A percentile compares a stretch with the other conserved stretches of the same genome.
Evolutionary conservation across 2,329 filamentous ascomycete genomes (phyloP).

Genomic region (Fusarium bactridioides): DNA sequence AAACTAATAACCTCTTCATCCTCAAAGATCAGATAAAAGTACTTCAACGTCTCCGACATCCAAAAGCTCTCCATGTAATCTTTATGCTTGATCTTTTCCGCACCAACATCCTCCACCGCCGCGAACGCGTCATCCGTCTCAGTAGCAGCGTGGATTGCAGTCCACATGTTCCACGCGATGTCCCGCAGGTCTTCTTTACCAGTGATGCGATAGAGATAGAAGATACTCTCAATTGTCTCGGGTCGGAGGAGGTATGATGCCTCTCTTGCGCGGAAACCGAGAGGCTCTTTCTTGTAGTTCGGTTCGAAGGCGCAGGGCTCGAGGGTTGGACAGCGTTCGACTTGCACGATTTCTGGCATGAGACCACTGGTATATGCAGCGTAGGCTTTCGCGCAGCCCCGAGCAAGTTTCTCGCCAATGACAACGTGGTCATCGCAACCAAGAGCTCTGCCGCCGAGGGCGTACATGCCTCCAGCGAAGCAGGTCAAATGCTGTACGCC

Average conservation of each 20-base stretch:
- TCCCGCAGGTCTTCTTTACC: slow-evolving; percentile 71
- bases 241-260: slow-evolving; percentile 31
- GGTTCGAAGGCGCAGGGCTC: slow-evolving; percentile 37
- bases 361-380: slow-evolving; percentile 64
- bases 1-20: slow-evolving; percentile 68
- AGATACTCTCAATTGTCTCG: slow-evolving; percentile 81
- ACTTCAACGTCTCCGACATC: slow-evolving; percentile 78
- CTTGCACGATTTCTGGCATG: slow-evolving; percentile 67
- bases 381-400: slow-evolving; percentile 71
- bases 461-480: slow-evolving; percentile 72
- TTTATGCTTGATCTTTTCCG: slow-evolving; percentile 51
- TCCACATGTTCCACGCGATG: slow-evolving; percentile 79
- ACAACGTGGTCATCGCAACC: slow-evolving; percentile 58
- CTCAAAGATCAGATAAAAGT: slow-evolving; percentile 77
- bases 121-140: slow-evolving; percentile 68
- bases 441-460: slow-evolving; percentile 66
- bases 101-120: slow-evolving; percentile 70
- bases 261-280: slow-evolving; percentile 32
- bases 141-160: slow-evolving; percentile 66
- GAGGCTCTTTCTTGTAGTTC: slow-evolving; percentile 1
- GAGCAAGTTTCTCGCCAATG: slow-evolving; percentile 65
- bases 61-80: slow-evolving; percentile 78
- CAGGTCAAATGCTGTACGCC: slow-evolving; percentile 66
- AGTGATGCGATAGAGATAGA: slow-evolving; percentile 78
- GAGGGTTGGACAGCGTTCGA: slow-evolving; percentile 50